Evolutionary conservation across 257 asterid species (phyloP), one percentile per base, ranked within the genome.

Genomic region (Thymus quinquecostatus): DNA sequence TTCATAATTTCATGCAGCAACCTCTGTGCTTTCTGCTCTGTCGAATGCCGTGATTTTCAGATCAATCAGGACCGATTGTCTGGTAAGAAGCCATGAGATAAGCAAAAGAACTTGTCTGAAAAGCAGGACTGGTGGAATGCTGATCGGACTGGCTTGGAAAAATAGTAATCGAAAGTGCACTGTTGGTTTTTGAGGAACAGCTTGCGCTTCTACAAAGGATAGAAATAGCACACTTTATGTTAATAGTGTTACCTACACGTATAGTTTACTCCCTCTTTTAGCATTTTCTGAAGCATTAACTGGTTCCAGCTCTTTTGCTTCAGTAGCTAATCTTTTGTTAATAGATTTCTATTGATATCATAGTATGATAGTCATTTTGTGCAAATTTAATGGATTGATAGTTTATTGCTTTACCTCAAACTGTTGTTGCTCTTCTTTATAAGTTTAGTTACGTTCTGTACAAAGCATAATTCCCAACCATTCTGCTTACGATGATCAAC

Each of bases 1-100:
- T 70, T 14, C 51, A 11, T 32, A 13, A 53, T 77, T 64, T 56
- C 57, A 49, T 79, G 90, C 88, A 87, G 92, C 64, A 76, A 78
- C 77, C 77, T 87, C 79, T 75, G 88, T 69, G 90, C 87, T 66
- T 87, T 79, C 81, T 87, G 90, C 80, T 82, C 90, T 10, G 63
- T 60, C 10, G 88, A 71, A 64, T 87, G 88, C 67, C 92, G 90
- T 36, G 82, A 79, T 47, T 32, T 33, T 51, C 92, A 85, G 84
- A 85, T 87, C 68, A 57, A 75, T 40, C 58, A 72, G 30, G 89
- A 87, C 74, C 66, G 62, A 50, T 48, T 58, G 34, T 76, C 77
- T 13, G 75, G 65, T 78, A 74, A 50, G 76, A 74, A 33, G 12
- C 79, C 32, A 10, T 44, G 51, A 55, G 53, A 60, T 58, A 49